Evolutionary conservation across 2,329 filamentous ascomycete species (phyloP).

Genomic region (Pestalotiopsis sp.): DNA sequence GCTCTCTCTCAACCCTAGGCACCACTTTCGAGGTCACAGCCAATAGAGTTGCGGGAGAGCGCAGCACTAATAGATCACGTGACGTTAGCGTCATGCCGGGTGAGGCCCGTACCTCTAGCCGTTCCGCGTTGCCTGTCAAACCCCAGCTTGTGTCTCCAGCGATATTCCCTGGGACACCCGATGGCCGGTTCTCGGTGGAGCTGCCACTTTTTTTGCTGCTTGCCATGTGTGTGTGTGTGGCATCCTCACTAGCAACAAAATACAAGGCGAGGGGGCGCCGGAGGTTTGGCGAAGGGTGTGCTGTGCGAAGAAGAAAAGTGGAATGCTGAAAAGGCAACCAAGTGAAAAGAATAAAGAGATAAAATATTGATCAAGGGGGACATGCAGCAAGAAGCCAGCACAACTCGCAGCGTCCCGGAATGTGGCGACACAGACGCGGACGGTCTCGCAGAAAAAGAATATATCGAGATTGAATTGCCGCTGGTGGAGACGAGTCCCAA

Average conservation of each 20-base stretch:
- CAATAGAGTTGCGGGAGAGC: background rate
- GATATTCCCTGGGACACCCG: constrained; percentile 5
- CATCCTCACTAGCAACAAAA: background rate
- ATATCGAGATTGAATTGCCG: too few species aligned
- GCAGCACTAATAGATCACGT: constrained; percentile 4
- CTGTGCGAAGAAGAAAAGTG: background rate
- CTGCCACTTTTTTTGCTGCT: background rate
- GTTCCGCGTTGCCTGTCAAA: background rate
- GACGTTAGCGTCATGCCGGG: constrained; percentile 4
- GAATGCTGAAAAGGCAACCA: background rate
- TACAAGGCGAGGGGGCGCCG: too few species aligned
- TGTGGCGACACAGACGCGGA: too few species aligned
- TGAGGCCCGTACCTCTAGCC: constrained; percentile 5
- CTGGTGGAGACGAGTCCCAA: too few species aligned
- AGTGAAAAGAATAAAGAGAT: background rate
- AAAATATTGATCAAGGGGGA: background rate
- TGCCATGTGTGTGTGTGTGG: background rate
- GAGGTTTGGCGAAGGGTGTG: background rate
- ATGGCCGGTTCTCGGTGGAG: constrained; percentile 1
- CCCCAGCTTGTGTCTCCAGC: constrained; percentile 5
- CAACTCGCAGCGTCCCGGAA: background rate
- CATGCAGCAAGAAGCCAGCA: background rate
- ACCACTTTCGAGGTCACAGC: background rate
- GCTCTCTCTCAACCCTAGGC: background rate
- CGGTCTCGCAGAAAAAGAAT: too few species aligned